Evolutionary conservation across 306 rosid genomes (phyloP).

Genomic region (cucumber (Cucumis sativus)): DNA sequence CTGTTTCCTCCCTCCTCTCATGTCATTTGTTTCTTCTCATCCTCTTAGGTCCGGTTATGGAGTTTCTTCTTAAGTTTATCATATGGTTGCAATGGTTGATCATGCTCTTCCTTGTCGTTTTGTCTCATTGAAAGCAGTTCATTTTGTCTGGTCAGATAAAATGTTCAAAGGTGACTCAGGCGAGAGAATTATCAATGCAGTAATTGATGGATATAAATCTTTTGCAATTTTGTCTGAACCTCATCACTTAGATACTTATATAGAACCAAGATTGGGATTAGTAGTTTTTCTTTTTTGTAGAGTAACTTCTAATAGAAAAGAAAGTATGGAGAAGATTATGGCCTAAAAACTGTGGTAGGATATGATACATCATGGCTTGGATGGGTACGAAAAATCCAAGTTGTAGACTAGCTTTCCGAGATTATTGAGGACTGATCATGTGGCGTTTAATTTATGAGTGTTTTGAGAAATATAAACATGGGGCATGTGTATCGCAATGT

Average conservation of each 20-base stretch:
- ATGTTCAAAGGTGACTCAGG: background rate
- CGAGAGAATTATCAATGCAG: background rate
- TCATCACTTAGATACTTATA: background rate
- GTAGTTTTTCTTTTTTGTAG: background rate
- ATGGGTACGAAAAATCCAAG: background rate
- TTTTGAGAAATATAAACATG: background rate
- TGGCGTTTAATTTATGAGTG: background rate
- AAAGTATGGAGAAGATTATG: background rate
- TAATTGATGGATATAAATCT: background rate
- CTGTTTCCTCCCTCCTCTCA: background rate
- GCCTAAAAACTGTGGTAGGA: background rate
- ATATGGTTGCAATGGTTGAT: background rate
- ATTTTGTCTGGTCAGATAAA: background rate
- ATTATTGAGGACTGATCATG: background rate
- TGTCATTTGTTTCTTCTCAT: background rate
- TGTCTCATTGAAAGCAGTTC: background rate
- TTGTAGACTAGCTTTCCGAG: background rate
- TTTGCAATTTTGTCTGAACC: background rate
- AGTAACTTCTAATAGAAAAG: background rate
- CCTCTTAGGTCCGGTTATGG: background rate
- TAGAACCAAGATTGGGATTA: background rate
- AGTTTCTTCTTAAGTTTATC: background rate
- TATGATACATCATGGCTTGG: background rate
- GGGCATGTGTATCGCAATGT: background rate
- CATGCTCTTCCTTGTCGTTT: background rate